These are phyloP conservation scores for Dipteronia sinensis DNA, from an alignment of 345 rosid species.

Conservation along the genomic window DNA sequence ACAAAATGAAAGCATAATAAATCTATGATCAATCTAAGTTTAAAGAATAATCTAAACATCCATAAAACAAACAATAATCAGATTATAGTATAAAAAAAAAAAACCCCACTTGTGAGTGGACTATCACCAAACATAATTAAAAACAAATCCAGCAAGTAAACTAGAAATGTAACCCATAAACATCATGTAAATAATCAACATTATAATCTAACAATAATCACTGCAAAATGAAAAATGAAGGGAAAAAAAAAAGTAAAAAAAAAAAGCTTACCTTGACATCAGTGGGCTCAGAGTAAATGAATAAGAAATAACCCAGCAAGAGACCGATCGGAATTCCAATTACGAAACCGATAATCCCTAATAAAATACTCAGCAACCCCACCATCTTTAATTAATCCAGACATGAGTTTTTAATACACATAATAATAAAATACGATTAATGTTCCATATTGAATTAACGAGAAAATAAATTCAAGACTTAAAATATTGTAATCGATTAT, in stretches of 20 bases:
- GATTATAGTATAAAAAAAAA: background rate
- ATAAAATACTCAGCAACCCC: constrained; percentile 36
- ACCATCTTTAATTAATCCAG: constrained; percentile 19
- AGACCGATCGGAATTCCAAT: constrained; percentile 44
- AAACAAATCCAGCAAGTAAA: background rate
- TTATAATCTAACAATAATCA: background rate
- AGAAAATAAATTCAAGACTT: too few species aligned
- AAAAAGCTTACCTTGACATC: constrained; percentile 33
- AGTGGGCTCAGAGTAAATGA: constrained; percentile 28
- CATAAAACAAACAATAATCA: background rate
- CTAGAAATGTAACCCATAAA: background rate
- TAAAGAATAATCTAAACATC: too few species aligned
- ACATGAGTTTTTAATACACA: background rate
- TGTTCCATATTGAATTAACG: too few species aligned
- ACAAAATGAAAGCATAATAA: too few species aligned
- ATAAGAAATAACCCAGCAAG: constrained; percentile 39
- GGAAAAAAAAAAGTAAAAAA: background rate
- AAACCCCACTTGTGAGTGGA: background rate
- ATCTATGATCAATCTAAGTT: too few species aligned
- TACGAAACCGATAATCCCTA: constrained; percentile 42
- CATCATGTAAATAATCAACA: background rate
- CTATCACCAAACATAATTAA: background rate
- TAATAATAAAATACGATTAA: background rate
- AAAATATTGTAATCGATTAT: too few species aligned
- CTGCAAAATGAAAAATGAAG: background rate